These are phyloP conservation scores for Amphichorda felina DNA, from an alignment of 2,329 filamentous ascomycete genomes.

Conservation along the genomic window DNA sequence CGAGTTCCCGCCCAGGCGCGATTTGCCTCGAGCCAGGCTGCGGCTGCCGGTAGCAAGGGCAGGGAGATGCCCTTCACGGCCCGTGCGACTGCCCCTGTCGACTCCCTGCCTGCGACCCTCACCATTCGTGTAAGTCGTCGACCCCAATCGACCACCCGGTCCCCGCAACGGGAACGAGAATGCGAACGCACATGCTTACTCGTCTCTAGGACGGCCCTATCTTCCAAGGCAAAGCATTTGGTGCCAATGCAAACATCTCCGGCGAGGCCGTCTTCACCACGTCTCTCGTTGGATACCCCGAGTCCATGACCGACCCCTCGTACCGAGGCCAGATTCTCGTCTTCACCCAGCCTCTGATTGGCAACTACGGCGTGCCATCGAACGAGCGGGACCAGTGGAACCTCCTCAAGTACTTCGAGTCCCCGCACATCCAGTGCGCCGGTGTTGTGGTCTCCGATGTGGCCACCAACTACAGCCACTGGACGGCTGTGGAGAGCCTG, in stretches of 20 bases:
- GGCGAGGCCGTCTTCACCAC: constrained; percentile 98
- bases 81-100: constrained; percentile 52
- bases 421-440: constrained; percentile 90
- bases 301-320: constrained; percentile 82
- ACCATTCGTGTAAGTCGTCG: constrained; percentile 73
- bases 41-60: constrained; percentile 57
- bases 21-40: constrained; percentile 12
- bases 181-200: constrained; percentile 8
- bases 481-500: constrained; percentile 93
- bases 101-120: constrained; percentile 59
- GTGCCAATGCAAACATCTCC: constrained; percentile 91
- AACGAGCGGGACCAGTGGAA: constrained; percentile 75
- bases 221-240: constrained; percentile 93
- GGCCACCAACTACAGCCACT: constrained; percentile 90
- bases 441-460: constrained; percentile 95
- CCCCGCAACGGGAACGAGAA: too few relatives aligned
- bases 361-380: constrained; percentile 96
- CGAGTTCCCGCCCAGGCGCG: not conserved
- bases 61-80: constrained; percentile 52
- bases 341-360: constrained; percentile 95
- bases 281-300: constrained; percentile 92
- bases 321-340: constrained; percentile 94
- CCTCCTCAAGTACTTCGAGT: constrained; percentile 95
- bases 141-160: not conserved
- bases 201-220: constrained; percentile 69